phyloP scores from a whole-genome alignment of 23 red algal genomes.

The Gracilaria domingensis region DNA sequence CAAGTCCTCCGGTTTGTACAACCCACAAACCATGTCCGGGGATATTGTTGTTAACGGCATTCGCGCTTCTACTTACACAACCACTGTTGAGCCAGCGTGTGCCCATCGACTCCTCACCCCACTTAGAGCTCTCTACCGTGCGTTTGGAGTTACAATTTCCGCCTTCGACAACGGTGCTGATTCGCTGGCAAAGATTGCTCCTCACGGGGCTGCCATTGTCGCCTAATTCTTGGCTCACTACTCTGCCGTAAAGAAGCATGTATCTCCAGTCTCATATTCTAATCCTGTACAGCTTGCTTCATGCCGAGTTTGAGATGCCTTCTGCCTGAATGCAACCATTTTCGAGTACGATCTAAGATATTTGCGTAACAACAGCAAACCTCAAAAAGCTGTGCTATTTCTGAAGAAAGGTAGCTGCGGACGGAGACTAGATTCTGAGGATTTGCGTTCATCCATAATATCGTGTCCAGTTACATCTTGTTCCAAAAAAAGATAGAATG shows the following conservation, averaged over 20 bases:
- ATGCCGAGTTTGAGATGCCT: too few relatives aligned
- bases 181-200: conserved; percentile 48
- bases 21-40: conserved; percentile 80
- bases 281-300: not conserved
- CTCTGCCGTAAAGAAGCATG: not conserved
- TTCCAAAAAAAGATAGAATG: too few relatives aligned
- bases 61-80: conserved; percentile 63
- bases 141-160: conserved; percentile 44
- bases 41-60: conserved; percentile 73
- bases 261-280: not conserved
- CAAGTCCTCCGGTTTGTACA: conserved; percentile 66
- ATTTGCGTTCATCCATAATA: too few relatives aligned
- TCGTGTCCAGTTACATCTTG: too few relatives aligned
- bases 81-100: conserved; percentile 32
- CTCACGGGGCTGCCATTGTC: conserved; percentile 33
- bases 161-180: conserved; percentile 66
- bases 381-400: too few relatives aligned
- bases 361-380: not conserved
- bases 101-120: conserved; percentile 57
- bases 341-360: too few relatives aligned
- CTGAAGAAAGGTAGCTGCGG: too few relatives aligned
- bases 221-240: not conserved
- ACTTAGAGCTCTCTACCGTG: conserved; percentile 31
- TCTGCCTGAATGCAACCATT: too few relatives aligned
- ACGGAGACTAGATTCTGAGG: too few relatives aligned